A percentile compares a stretch with the other conserved stretches of the same genome.
These are phyloP conservation scores for Neurospora sp. DNA, from an alignment of 495 filamentous ascomycete species.

Conservation along the genomic window DNA sequence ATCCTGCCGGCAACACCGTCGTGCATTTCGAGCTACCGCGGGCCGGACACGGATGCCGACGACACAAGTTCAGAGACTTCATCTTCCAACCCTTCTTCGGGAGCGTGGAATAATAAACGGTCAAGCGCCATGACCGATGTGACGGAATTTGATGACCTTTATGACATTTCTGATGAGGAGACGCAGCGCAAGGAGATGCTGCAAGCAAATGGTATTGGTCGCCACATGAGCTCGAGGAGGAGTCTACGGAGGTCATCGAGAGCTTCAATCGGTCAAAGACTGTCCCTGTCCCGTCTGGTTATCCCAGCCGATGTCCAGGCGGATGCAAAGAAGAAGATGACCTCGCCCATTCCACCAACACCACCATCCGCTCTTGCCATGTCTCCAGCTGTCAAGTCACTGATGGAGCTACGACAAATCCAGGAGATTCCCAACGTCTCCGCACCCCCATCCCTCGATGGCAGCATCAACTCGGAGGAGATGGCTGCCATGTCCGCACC, in stretches of 20 bases:
- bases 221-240: slow-evolving; percentile 22
- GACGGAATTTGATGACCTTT: slow-evolving; percentile 74
- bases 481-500: slow-evolving; percentile 69
- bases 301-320: slow-evolving; percentile 15
- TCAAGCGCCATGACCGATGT: slow-evolving; percentile 44
- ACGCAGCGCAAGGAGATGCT: slow-evolving; percentile 20
- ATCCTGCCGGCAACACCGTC: slow-evolving; percentile 39
- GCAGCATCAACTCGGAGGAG: slow-evolving; percentile 77
- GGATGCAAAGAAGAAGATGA: slow-evolving; percentile 43
- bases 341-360: slow-evolving; percentile 67
- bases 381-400: slow-evolving; percentile 60
- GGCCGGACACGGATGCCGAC: slow-evolving; percentile 26
- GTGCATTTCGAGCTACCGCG: slow-evolving; percentile 19
- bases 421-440: slow-evolving; percentile 59
- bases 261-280: slow-evolving; percentile 12
- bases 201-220: slow-evolving; percentile 25
- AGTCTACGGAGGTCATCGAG: slow-evolving; percentile 6
- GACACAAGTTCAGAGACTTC: slow-evolving; percentile 39
- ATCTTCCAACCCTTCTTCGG: slow-evolving; percentile 40
- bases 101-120: slow-evolving; percentile 39
- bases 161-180: slow-evolving; percentile 68
- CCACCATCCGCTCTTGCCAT: slow-evolving; percentile 68
- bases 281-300: not conserved
- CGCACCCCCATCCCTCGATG: slow-evolving; percentile 79
- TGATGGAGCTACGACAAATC: slow-evolving; percentile 45